Conservation (phyloP, 345 rosid species). For the Mangifera indica region DNA sequence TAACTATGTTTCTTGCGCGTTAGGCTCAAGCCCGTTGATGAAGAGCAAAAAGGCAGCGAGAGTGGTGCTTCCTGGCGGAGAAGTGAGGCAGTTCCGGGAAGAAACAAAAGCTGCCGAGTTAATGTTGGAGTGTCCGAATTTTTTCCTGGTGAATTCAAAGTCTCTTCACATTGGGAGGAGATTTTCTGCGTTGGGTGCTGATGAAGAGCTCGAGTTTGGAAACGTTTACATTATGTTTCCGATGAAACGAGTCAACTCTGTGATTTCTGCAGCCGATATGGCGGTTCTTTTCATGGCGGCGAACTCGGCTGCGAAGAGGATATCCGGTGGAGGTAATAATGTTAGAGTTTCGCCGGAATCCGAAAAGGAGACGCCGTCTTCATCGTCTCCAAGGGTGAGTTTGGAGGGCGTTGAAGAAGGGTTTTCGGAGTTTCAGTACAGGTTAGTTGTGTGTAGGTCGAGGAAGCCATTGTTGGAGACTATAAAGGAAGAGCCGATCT, state of each 20-base stretch:
- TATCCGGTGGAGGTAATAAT: constrained; percentile 27
- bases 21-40: constrained; percentile 30
- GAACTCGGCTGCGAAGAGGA: constrained; percentile 34
- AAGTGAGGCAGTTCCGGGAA: constrained; percentile 46
- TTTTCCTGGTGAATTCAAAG: constrained; percentile 41
- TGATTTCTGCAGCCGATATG: constrained; percentile 54
- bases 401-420: constrained; percentile 36
- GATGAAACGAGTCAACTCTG: constrained; percentile 46
- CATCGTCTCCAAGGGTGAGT: constrained; percentile 13
- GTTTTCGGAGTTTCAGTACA: constrained; percentile 32
- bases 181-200: constrained; percentile 53
- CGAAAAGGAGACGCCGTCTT: background rate
- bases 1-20: constrained; percentile 49
- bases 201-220: constrained; percentile 59
- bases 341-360: constrained; percentile 27
- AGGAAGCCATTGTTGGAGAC: constrained; percentile 61
- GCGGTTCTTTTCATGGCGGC: constrained; percentile 54
- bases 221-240: constrained; percentile 63
- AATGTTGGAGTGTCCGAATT: constrained; percentile 64
- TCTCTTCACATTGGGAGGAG: constrained; percentile 58
- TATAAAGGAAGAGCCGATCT: constrained; percentile 47
- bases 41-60: constrained; percentile 37
- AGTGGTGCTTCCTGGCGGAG: constrained; percentile 60
- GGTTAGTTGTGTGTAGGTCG: constrained; percentile 45
- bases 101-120: constrained; percentile 57